Evolutionary conservation across 176 grass and related monocot genomes (phyloP), one percentile per base, ranked within the genome.

Genomic region (Bromus sterilis): DNA sequence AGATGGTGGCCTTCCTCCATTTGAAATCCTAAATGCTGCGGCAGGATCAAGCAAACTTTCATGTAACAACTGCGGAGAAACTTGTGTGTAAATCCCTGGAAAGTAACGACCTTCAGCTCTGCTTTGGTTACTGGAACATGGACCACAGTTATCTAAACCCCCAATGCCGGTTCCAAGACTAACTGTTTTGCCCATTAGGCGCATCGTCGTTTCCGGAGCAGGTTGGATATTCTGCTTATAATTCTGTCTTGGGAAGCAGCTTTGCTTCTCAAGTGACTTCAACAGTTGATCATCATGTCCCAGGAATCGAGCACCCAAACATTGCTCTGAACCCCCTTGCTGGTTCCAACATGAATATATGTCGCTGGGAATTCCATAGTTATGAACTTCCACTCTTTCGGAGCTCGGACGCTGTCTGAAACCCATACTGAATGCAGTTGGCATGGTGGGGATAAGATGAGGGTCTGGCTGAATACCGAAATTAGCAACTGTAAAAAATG

Each of bases 161-260:
- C 57, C 78, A 51, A 6, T 78, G 41, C 36, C 86, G 61, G 75
- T 88, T 73, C 96, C 93, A 36, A 98, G 86, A 58, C 76, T 81
- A 81, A 98, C 86, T 76, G 86, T 98, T 89, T 95, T 89, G 55
- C 93, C 96, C 96, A 95, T 95, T 35, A 98, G 84, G 44, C 96
- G 96, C 86, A 98, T 39, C 25, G 90, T 95, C 49, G 83, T 86
- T 66, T 98, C 91, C 4, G 48, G 37, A 63, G 41, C 39, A 40
- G 74, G 77, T 16, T 65, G 73, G 57, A 68, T 81, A 24, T 75
- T 83, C 66, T 84, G 84, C 49, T 77, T 80, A 80, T 81, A 76
- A 32, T 79, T 77, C 35, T 66, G 77, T 34, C 79, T 77, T 43
- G 69, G 56, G 30, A 14, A 80, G 3, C 21, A 71, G 43, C 66